Percentiles rank a stretch among this genome's conserved stretches.
These are phyloP conservation scores for Endocalyx cinctus DNA, from an alignment of 2,329 filamentous ascomycete species.

Conservation along the genomic window DNA sequence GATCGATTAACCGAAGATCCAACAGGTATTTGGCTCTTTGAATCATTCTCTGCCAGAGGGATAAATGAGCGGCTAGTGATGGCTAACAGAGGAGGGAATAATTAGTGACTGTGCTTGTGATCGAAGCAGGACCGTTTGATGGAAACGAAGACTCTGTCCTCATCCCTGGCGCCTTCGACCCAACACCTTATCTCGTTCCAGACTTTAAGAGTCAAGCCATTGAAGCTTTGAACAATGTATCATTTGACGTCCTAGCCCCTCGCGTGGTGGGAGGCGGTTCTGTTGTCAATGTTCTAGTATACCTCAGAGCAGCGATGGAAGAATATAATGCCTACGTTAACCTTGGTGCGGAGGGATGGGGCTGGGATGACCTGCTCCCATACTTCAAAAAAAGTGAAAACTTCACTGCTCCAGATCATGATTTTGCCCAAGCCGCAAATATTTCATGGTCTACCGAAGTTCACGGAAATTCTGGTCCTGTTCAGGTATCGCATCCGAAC, in stretches of 20 bases:
- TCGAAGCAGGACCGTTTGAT: constrained; percentile 13
- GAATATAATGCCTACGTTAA: constrained; percentile 31
- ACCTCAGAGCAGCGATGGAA: constrained; percentile 23
- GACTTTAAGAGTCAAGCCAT: constrained; percentile 6
- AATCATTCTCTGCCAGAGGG: too few species aligned
- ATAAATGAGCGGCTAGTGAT: too few species aligned
- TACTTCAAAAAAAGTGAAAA: constrained; percentile 38
- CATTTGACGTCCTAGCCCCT: constrained; percentile 15
- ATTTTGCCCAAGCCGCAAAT: constrained; percentile 20
- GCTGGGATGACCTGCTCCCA: constrained; percentile 33
- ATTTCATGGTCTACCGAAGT: constrained; percentile 24
- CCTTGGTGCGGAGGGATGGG: constrained; percentile 28
- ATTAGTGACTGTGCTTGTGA: constrained; percentile 11
- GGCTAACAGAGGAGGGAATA: too few species aligned
- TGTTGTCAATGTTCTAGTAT: constrained; percentile 33
- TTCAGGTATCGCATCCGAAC: constrained; percentile 27
- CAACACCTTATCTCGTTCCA: constrained; percentile 9
- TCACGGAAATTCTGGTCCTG: constrained; percentile 23
- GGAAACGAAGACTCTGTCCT: constrained; percentile 8
- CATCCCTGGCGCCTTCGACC: constrained; percentile 8
- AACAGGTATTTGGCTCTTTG: too few species aligned
- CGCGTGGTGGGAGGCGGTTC: constrained; percentile 31
- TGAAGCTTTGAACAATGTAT: constrained; percentile 19
- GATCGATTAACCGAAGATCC: too few species aligned
- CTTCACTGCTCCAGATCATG: constrained; percentile 21